Conservation (phyloP, 2,329 filamentous ascomycete species). For the Chaetomium olivaceum region DNA sequence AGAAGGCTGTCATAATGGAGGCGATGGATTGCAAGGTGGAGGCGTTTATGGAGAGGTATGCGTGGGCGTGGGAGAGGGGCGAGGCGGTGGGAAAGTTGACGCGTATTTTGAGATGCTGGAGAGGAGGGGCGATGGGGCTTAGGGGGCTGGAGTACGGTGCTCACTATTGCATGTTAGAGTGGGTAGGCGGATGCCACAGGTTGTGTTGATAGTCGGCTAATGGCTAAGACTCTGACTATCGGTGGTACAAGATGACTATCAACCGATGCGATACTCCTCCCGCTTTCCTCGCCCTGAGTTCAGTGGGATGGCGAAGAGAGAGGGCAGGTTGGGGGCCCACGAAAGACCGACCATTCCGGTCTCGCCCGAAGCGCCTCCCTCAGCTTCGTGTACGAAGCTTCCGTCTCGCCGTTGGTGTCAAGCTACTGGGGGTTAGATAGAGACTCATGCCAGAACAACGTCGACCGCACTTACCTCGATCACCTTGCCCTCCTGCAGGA, state of each 20-base stretch:
- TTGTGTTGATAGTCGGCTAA: too few species aligned
- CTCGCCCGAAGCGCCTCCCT: not conserved
- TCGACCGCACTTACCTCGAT: slow-evolving; percentile 6
- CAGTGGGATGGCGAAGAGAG: not conserved
- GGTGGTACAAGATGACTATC: too few species aligned
- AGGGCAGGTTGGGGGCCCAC: not conserved
- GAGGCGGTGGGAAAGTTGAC: slow-evolving; percentile 24
- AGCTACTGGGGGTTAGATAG: not conserved
- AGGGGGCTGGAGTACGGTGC: not conserved
- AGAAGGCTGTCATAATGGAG: slow-evolving; percentile 25
- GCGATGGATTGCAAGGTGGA: slow-evolving; percentile 23
- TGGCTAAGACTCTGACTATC: too few species aligned
- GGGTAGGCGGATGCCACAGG: too few species aligned
- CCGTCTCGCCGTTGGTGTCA: not conserved
- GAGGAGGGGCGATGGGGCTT: not conserved
- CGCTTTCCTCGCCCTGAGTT: not conserved
- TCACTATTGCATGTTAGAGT: too few species aligned
- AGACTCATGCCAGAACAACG: not conserved
- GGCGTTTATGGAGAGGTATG: slow-evolving; percentile 25
- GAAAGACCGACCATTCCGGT: not conserved
- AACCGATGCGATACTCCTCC: too few species aligned
- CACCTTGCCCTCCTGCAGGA: not conserved
- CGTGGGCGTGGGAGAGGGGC: slow-evolving; percentile 21
- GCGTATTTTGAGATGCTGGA: slow-evolving; percentile 24
- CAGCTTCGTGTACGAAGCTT: not conserved